Evolutionary conservation across 305 asterid genomes (phyloP).

Genomic region (Fraxinus sp.): DNA sequence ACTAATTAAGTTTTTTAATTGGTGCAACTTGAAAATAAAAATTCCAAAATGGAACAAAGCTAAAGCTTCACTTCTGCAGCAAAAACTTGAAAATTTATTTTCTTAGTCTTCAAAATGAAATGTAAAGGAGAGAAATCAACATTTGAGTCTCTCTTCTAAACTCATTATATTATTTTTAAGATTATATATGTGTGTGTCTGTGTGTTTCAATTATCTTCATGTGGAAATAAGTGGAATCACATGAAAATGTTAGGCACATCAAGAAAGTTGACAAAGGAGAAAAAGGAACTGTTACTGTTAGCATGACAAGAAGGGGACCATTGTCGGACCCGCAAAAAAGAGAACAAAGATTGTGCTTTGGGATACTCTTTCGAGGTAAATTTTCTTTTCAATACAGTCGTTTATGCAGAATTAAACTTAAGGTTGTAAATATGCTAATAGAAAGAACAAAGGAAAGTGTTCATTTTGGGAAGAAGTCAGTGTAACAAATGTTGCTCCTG

Average conservation of each 20-base stretch:
- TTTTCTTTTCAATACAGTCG: neutral
- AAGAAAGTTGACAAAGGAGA: constrained; percentile 24
- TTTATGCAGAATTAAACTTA: constrained; percentile 22
- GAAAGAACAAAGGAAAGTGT: constrained; percentile 16
- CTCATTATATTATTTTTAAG: too few relatives aligned
- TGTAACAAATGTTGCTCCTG: constrained; percentile 24
- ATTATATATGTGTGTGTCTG: too few relatives aligned
- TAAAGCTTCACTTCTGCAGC: too few relatives aligned
- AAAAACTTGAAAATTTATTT: too few relatives aligned
- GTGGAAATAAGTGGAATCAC: constrained; percentile 23
- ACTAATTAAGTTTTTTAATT: too few relatives aligned
- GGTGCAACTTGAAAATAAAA: too few relatives aligned
- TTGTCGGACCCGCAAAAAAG: neutral
- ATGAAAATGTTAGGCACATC: constrained; percentile 11
- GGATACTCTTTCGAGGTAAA: neutral
- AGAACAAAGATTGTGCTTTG: neutral
- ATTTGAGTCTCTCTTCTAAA: too few relatives aligned
- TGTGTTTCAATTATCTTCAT: neutral
- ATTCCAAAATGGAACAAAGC: too few relatives aligned
- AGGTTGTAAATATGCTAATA: constrained; percentile 2
- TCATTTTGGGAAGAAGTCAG: constrained; percentile 28
- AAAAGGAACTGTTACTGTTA: neutral
- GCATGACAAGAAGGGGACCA: constrained; percentile 19
- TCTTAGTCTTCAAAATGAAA: too few relatives aligned
- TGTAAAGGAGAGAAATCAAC: too few relatives aligned